Percentiles rank a stretch among this genome's conserved stretches.
Conservation (phyloP, 2,329 filamentous ascomycete species). For the Aspergillus fructus region DNA sequence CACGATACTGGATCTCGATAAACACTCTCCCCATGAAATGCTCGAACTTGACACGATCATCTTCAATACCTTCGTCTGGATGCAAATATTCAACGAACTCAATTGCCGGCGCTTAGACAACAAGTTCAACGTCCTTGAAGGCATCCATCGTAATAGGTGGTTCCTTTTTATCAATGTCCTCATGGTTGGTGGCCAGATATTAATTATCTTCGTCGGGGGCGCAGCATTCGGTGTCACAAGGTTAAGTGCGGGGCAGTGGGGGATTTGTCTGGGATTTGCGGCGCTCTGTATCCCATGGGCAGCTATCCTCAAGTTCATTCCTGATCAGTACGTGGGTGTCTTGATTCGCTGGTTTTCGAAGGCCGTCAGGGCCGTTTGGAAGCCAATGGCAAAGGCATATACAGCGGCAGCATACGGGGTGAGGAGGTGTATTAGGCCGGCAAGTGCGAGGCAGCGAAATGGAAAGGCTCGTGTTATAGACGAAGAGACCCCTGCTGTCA, state of each 20-base stretch:
- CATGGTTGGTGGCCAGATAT: constrained; percentile 84
- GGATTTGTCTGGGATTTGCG: constrained; percentile 78
- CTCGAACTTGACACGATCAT: constrained; percentile 73
- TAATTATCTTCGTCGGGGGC: constrained; percentile 87
- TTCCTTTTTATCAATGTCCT: constrained; percentile 81
- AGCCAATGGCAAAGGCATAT: not conserved
- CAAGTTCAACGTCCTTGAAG: constrained; percentile 92
- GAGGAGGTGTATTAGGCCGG: not conserved
- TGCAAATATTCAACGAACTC: constrained; percentile 98
- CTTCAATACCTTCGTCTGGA: constrained; percentile 99
- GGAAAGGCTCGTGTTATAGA: not conserved
- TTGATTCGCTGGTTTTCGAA: constrained; percentile 31
- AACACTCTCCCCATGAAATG: constrained; percentile 50
- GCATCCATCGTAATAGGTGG: constrained; percentile 79
- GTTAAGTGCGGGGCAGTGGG: constrained; percentile 77
- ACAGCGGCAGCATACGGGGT: not conserved
- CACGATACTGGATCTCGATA: constrained; percentile 50
- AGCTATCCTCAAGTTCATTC: constrained; percentile 76
- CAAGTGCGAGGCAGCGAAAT: not conserved
- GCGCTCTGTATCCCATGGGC: constrained; percentile 83
- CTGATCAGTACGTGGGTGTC: constrained; percentile 60
- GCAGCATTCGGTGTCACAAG: constrained; percentile 72
- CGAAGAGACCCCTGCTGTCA: not conserved
- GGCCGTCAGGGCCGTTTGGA: not conserved
- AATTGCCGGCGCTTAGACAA: constrained; percentile 96